Percentiles rank a stretch among this genome's conserved stretches.
phyloP scores from a whole-genome alignment of 805 yeast genomes.

The Ogataea saltuana region DNA sequence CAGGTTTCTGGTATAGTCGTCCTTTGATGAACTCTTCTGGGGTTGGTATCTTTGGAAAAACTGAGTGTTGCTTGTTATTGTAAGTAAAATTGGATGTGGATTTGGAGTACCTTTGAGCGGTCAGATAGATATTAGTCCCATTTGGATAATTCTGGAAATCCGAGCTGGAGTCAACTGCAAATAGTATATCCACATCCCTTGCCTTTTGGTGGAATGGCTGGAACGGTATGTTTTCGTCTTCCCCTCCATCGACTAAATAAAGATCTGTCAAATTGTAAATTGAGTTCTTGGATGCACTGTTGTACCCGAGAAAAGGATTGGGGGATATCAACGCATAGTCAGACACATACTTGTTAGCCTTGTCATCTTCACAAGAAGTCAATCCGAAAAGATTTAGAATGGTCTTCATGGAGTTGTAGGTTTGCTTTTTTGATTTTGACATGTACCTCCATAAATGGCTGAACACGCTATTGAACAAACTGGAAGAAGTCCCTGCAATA shows the following conservation, averaged over 20 bases:
- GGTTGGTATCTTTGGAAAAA: conserved; percentile 42
- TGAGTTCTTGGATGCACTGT: conserved; percentile 8
- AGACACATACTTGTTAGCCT: conserved; percentile 38
- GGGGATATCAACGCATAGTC: conserved; percentile 64
- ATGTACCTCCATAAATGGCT: conserved; percentile 46
- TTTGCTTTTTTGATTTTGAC: conserved; percentile 33
- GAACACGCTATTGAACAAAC: conserved; percentile 57
- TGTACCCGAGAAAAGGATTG: conserved; percentile 53
- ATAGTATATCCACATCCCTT: conserved; percentile 40
- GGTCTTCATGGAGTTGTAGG: conserved; percentile 37
- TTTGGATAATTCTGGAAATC: conserved; percentile 58
- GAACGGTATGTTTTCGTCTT: conserved; percentile 49
- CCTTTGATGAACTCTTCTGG: conserved; percentile 27
- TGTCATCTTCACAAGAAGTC: conserved; percentile 36
- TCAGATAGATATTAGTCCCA: conserved; percentile 50
- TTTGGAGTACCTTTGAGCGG: conserved; percentile 35
- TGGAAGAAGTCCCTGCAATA: conserved; percentile 63
- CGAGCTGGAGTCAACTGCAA: conserved; percentile 49
- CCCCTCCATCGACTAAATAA: conserved; percentile 45
- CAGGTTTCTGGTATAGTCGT: conserved; percentile 32
- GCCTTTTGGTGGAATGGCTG: conserved; percentile 42
- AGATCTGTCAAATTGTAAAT: conserved; percentile 27
- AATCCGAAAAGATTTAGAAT: conserved; percentile 47
- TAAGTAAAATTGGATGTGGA: conserved; percentile 11
- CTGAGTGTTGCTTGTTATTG: conserved; percentile 15